phyloP scores from a whole-genome alignment of 2,329 filamentous ascomycete genomes.

The Arachnomyces sp. region DNA sequence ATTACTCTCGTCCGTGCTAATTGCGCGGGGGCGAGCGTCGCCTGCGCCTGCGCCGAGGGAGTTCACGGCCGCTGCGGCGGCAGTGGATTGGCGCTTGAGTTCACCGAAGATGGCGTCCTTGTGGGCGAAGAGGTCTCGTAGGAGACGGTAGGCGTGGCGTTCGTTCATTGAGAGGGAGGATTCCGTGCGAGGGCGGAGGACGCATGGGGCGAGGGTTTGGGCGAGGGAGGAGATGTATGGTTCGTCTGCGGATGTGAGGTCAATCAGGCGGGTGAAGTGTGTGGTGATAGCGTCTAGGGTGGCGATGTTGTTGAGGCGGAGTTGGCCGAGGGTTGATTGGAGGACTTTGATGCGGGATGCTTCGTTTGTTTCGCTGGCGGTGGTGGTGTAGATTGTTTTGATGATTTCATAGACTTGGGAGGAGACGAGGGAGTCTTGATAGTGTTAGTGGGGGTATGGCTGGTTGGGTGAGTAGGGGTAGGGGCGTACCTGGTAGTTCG shows the following conservation, averaged over 20 bases:
- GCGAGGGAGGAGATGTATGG: conserved; percentile 69
- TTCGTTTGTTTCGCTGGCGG: conserved; percentile 66
- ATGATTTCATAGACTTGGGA: conserved; percentile 98
- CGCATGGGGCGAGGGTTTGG: conserved; percentile 67
- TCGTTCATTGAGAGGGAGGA: conserved; percentile 92
- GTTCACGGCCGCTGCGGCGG: conserved; percentile 39
- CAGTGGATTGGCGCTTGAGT: conserved; percentile 63
- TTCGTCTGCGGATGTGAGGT: conserved; percentile 92
- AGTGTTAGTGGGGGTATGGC: conserved; percentile 7
- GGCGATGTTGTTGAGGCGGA: conserved; percentile 93
- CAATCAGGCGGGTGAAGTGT: conserved; percentile 92
- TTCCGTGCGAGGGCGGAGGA: conserved; percentile 78
- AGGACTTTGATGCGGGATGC: conserved; percentile 77
- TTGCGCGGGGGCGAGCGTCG: conserved; percentile 67
- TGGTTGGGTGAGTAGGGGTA: conserved; percentile 19
- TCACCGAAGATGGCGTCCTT: conserved; percentile 95
- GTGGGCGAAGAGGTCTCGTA: conserved; percentile 85
- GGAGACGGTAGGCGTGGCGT: conserved; percentile 79
- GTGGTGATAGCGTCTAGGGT: conserved; percentile 98
- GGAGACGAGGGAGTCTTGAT: conserved; percentile 88
- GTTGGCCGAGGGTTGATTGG: conserved; percentile 89
- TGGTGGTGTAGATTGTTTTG: conserved; percentile 87
- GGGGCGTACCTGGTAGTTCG: conserved; percentile 73
- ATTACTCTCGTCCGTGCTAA: conserved; percentile 93
- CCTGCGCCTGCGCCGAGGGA: too few relatives aligned